Percentiles rank a stretch among this genome's conserved stretches.
Evolutionary conservation across 2,329 filamentous ascomycete species (phyloP).

Genomic region (Aspergillus sclerotialis): DNA sequence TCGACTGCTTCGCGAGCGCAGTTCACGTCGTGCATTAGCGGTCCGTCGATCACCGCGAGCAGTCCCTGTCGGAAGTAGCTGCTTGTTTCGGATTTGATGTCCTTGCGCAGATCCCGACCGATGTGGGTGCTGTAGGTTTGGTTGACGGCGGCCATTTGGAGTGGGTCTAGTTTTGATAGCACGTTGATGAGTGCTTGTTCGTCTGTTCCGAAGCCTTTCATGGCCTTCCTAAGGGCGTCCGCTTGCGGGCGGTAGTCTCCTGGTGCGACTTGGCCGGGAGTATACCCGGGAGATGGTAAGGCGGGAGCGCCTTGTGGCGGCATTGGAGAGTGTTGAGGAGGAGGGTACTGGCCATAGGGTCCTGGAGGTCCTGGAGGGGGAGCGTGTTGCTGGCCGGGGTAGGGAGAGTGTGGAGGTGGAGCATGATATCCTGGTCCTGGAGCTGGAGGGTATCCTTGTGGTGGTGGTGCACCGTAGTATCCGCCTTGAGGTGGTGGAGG

Average conservation of each 20-base stretch:
- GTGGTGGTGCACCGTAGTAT: constrained; percentile 12
- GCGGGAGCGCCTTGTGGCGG: constrained; percentile 41
- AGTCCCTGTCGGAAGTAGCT: constrained; percentile 69
- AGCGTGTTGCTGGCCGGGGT: constrained; percentile 14
- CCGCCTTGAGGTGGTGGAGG: constrained; percentile 26
- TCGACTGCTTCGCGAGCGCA: constrained; percentile 65
- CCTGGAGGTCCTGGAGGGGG: constrained; percentile 19
- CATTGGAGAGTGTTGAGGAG: constrained; percentile 36
- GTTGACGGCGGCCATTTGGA: constrained; percentile 66
- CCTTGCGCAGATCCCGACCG: constrained; percentile 62
- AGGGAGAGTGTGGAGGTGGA: constrained; percentile 11
- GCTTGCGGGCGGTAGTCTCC: constrained; percentile 62
- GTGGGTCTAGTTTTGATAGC: constrained; percentile 66
- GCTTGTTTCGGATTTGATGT: constrained; percentile 71
- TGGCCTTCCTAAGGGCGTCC: constrained; percentile 66
- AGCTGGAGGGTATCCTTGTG: constrained; percentile 10
- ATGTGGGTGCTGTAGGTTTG: constrained; percentile 59
- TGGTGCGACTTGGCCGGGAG: constrained; percentile 60
- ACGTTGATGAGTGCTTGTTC: constrained; percentile 68
- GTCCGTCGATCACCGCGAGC: constrained; percentile 68
- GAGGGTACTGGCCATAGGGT: constrained; percentile 24
- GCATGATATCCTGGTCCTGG: constrained; percentile 9
- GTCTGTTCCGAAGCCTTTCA: constrained; percentile 92
- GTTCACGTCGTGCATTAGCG: constrained; percentile 68
- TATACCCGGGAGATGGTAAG: constrained; percentile 67